phyloP scores from a whole-genome alignment of 441 rosid species.

The Cnidoscolus chayamansa region DNA sequence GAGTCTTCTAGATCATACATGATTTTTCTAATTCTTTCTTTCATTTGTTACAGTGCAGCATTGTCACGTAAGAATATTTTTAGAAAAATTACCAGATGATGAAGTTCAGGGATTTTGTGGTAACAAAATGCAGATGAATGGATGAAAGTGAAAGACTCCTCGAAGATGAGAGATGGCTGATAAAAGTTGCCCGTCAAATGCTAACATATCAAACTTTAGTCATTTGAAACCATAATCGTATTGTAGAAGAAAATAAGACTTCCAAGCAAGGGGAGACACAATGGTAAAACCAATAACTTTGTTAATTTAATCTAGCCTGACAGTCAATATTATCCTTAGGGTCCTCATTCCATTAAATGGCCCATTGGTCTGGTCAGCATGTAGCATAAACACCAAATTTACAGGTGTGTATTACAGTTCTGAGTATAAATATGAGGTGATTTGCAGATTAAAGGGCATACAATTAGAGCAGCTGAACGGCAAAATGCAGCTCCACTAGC shows the following conservation, averaged over 20 bases:
- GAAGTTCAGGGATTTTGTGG: too few species aligned
- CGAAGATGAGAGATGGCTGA: too few species aligned
- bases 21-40: too few species aligned
- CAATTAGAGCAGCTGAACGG: constrained; percentile 90
- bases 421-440: not conserved
- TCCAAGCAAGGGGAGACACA: not conserved
- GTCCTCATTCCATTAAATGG: not conserved
- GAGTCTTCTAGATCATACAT: too few species aligned
- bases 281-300: not conserved
- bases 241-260: constrained; percentile 3
- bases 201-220: not conserved
- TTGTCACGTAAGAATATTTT: too few species aligned
- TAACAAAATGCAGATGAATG: too few species aligned
- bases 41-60: too few species aligned
- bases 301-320: not conserved
- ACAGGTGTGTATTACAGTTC: not conserved
- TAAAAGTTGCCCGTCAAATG: not conserved
- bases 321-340: not conserved
- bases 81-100: too few species aligned
- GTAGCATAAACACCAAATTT: not conserved
- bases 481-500: constrained; percentile 89
- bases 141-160: too few species aligned
- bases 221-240: not conserved
- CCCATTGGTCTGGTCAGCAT: not conserved
- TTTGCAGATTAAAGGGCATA: constrained; percentile 29